Evolutionary conservation across 2,329 filamentous ascomycete genomes (phyloP), one percentile per base, ranked within the genome.

Genomic region (Aspergillus brunneoviolaceus): DNA sequence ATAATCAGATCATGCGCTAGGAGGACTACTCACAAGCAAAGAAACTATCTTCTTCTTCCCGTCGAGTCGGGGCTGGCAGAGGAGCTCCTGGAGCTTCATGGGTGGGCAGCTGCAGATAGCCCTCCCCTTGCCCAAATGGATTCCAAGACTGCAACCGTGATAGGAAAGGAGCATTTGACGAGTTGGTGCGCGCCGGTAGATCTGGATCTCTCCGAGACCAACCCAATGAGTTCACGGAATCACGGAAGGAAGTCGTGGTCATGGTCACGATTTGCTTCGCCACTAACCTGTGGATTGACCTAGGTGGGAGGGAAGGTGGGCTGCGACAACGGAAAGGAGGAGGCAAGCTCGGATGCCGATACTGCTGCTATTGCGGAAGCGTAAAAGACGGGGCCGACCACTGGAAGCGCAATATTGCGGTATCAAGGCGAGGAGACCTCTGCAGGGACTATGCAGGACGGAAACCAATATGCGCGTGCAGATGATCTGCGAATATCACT

Each of bases 31-130:
- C 86, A 99, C 95, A 82, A 72, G 90, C 89, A 86, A 97, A 93
- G 87, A 91, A 97, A 65, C 89, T 91, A 79, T 97, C 95, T 74
- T 98, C 94, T 77, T 98, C 95, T 74, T 97, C 93, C 69, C 93
- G 87, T 71, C 93, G 85, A 73, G 77, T 91, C 63, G 91, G 87
- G 62, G 92, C 92, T 55, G 94, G 94, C 53, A 97, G 80, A 66
- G 93, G 92, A 65, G 94, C 92, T 52, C 92, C 92, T 39, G 91
- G 83, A 67, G 85, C 84, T 74, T 96, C 93, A 68, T 88, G 88
- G 55, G 91, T 95, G 59, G 95, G 94, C 53, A 99, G 87, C 76
- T 90, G 88, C 67, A 98, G 89, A 84, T 96, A 96, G 75, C 93
- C 92, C 74, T 89, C 85, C 72, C 89, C 85, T 59, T 74, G 68